phyloP scores from a whole-genome alignment of 2,329 filamentous ascomycete genomes.

The Dothideomycetes sp. region DNA sequence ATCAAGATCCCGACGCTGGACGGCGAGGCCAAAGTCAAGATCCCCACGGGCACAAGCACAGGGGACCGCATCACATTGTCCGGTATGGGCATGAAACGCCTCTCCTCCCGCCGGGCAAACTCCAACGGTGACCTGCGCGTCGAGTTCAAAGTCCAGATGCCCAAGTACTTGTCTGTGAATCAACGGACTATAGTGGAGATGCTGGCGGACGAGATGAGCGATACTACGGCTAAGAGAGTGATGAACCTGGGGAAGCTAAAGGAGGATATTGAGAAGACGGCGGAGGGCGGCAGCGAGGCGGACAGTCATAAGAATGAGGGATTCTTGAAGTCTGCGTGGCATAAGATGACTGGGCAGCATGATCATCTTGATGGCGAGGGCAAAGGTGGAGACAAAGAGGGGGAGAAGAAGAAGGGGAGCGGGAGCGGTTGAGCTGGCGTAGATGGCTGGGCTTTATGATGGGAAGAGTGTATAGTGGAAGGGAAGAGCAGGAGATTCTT shows the following conservation, averaged over 20 bases:
- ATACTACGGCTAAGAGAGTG: slow-evolving; percentile 80
- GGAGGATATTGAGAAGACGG: slow-evolving; percentile 4
- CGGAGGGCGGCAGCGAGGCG: slow-evolving; percentile 10
- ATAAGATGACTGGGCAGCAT: slow-evolving; percentile 72
- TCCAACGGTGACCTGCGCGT: slow-evolving; percentile 71
- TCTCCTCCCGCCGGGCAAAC: slow-evolving; percentile 53
- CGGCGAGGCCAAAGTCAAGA: slow-evolving; percentile 79
- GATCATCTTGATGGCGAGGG: slow-evolving; percentile 14
- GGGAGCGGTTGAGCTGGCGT: slow-evolving; percentile 21
- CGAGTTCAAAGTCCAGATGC: slow-evolving; percentile 91
- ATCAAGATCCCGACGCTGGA: slow-evolving; percentile 83
- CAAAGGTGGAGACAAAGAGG: slow-evolving; percentile 14
- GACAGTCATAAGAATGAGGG: slow-evolving; percentile 67
- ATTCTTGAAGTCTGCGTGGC: slow-evolving; percentile 88
- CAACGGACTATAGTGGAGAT: slow-evolving; percentile 90
- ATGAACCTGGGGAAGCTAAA: slow-evolving; percentile 65
- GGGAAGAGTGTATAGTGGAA: no score
- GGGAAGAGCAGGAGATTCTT: no score
- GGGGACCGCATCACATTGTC: slow-evolving; percentile 82
- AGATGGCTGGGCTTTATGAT: no score
- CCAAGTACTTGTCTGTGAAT: slow-evolving; percentile 83
- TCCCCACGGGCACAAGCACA: slow-evolving; percentile 81
- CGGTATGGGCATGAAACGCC: slow-evolving; percentile 88
- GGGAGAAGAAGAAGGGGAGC: slow-evolving; percentile 24
- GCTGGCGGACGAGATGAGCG: slow-evolving; percentile 90